phyloP scores from a whole-genome alignment of 371 early-diverging fungal species.

The Mortierella sp. region DNA sequence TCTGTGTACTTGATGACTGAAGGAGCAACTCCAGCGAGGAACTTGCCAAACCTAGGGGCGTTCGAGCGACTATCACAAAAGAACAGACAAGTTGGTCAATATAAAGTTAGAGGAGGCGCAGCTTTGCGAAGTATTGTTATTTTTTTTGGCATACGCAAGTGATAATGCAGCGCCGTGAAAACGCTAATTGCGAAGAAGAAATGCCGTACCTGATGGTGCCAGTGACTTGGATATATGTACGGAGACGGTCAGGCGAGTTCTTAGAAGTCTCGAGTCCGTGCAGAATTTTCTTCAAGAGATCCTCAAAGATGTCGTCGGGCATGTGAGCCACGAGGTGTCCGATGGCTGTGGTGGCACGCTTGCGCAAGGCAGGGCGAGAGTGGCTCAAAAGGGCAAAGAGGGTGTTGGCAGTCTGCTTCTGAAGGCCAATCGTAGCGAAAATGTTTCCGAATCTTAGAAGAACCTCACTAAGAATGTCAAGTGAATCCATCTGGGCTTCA shows the following conservation, averaged over 20 bases:
- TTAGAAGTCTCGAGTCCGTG: constrained; percentile 63
- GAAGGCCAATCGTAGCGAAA: constrained; percentile 63
- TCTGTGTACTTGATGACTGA: constrained; percentile 70
- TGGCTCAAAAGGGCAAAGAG: constrained; percentile 80
- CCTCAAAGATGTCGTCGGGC: constrained; percentile 79
- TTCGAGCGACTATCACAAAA: constrained; percentile 74
- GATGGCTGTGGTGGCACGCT: constrained; percentile 84
- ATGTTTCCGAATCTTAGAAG: constrained; percentile 81
- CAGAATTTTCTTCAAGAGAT: constrained; percentile 64
- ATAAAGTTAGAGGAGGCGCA: constrained; percentile 26
- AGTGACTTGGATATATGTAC: constrained; percentile 80
- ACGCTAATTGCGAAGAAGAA: not conserved
- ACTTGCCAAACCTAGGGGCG: constrained; percentile 76
- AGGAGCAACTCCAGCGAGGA: constrained; percentile 78
- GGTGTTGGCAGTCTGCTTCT: constrained; percentile 71
- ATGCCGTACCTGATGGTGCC: constrained; percentile 77
- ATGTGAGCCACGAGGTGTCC: constrained; percentile 81
- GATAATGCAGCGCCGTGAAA: not conserved
- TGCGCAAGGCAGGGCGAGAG: constrained; percentile 85
- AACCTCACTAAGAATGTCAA: constrained; percentile 90
- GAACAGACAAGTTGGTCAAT: constrained; percentile 1
- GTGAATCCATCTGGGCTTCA: constrained; percentile 85
- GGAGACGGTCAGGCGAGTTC: constrained; percentile 71
- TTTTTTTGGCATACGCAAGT: not conserved
- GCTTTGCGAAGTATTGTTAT: not conserved